Conservation (phyloP, 805 yeast species). For the Hanseniaspora meyeri region DNA sequence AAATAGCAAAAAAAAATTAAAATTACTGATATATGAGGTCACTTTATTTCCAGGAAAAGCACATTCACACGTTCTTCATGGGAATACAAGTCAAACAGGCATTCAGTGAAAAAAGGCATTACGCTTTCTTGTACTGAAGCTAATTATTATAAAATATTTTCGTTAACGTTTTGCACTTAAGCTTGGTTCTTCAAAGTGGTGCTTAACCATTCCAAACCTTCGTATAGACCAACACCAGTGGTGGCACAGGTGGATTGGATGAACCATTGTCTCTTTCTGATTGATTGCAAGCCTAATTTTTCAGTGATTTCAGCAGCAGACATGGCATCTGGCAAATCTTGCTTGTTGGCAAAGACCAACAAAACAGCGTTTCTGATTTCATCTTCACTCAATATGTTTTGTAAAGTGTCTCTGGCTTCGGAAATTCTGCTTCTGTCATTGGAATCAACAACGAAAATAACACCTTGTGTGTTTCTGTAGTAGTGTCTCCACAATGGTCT, state of each 20-base stretch:
- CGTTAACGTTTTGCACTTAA: no score
- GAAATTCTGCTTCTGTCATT: conserved; percentile 95
- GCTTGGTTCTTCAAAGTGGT: conserved; percentile 69
- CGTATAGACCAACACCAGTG: conserved; percentile 96
- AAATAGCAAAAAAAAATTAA: background rate
- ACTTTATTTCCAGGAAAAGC: background rate
- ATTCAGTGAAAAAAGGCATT: no score
- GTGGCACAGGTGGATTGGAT: conserved; percentile 98
- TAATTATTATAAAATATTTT: background rate
- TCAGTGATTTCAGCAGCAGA: conserved; percentile 97
- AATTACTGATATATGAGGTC: background rate
- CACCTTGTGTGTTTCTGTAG: conserved; percentile 97
- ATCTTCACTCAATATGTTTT: conserved; percentile 96
- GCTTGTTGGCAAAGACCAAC: conserved; percentile 94
- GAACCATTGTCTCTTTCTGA: conserved; percentile 98
- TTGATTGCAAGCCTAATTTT: conserved; percentile 89
- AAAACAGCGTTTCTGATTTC: conserved; percentile 93
- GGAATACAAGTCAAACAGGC: no score
- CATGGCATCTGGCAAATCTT: conserved; percentile 98
- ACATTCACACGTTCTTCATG: background rate
- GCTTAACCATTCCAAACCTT: conserved; percentile 94
- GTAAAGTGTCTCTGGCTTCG: conserved; percentile 96
- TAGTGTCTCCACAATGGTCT: conserved; percentile 99
- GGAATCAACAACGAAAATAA: conserved; percentile 93
- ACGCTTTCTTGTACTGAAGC: no score